Evolutionary conservation across 805 yeast species (phyloP), one percentile per base, ranked within the genome.

Genomic region (Nakazawaea ernobii): DNA sequence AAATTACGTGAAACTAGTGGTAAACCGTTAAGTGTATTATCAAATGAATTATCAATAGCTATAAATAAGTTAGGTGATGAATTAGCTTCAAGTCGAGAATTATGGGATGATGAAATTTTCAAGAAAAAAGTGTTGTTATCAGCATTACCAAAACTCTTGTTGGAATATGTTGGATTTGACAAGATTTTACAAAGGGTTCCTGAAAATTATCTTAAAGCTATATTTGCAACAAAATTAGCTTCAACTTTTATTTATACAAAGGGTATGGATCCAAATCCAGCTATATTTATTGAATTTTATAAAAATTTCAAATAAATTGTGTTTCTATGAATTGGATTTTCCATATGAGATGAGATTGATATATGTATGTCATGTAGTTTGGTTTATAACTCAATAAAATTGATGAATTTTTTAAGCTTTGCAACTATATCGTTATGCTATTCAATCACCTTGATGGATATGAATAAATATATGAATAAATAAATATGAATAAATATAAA

Each of bases 61-160:
- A 91, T 91, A 63, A 91, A 89, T 66, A 81, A 84, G 55, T 74
- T 91, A 55, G 86, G 84, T 43, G 96, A 88, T 61, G 95, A 90
- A 69, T 77, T 92, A 58, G 83, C 94, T 33, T 75, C 79, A 41
- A 84, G 94, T 24, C 79, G 79, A 56, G 91, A 85, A 61, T 73
- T 94, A 59, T 89, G 97, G 95, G 85, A 83, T 54, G 97, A 94
- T 62, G 66, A 69, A 8, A 73, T 66, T 43, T 84, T 94, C 71
- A 79, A 96, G 67, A 80, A 86, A 59, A 82, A 80, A 17, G 84
- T 92, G 15, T 75, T 94, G 55, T 59, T 73, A 24, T 85, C 83
- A 55, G 86, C 95, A 4, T 79, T 92, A 51, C 98, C 99, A 44
- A 70, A 75, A 41, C 68, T 85, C 54, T 77, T 92, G 55, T 71